Evolutionary conservation across 345 rosid genomes (phyloP), one percentile per base, ranked within the genome.

Genomic region (Pugionium cornutum): DNA sequence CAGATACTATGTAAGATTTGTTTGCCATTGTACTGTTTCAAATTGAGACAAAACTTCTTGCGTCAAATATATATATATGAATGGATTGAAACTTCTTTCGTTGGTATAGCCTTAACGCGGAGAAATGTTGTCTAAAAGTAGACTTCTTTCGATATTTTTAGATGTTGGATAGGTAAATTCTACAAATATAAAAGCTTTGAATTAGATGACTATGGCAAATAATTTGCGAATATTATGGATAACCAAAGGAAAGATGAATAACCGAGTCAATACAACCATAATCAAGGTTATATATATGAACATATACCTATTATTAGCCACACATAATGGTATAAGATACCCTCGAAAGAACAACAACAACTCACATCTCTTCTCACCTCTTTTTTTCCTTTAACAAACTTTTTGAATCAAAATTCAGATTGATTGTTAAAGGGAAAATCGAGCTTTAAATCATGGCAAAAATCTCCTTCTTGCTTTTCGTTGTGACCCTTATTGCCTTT

Each of bases 351-450:
- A 58, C 10, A 42, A 44, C 29, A 58, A 58, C 43, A 66, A 51
- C 55, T 43, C 66, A 51, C 33, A 52, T 51, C 66, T 57, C 66
- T 9, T 44, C 61, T 65, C 66, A 27, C 48, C 32, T 58, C 43
- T 65, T 72, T 18, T 18, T 18, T 64, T 65, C 71, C 67, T 72
- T 72, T 72, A 44, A 58, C 76, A 72, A 58, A 51, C 30, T 18
- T 43, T 72, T 72, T 72, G 71, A 72, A 72, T 36, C 4, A 28
- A 53, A 65, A 25, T 65, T 72, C 76, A 72, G 52, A 72, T 44
- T 65, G 53, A 18, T 44, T 58, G 66, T 72, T 72, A 72, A 18
- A 65, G 56, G 76, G 67, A 51, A 66, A 66, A 58, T 11, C 25
- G 42, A 58, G 61, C 49, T 43, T 1, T 35, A 36, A 65, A 11